Evolutionary conservation across 192 early-diverging fungal genomes (phyloP).

Genomic region (Chytriomyces sp.): DNA sequence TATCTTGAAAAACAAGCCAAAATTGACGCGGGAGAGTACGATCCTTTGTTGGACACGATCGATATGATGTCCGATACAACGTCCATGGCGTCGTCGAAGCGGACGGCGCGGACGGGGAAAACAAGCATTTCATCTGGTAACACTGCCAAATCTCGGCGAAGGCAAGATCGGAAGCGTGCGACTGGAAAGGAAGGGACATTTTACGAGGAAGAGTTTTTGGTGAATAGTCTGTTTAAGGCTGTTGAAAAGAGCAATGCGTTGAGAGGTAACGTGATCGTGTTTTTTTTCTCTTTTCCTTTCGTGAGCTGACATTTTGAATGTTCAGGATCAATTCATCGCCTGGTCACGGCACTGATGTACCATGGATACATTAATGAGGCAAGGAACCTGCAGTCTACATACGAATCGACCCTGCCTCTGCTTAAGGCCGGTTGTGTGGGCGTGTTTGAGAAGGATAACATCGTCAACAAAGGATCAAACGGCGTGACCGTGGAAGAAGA

Average conservation of each 20-base stretch:
- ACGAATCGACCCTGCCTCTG: conserved; percentile 9
- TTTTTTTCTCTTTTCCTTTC: neutral
- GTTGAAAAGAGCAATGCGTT: conserved; percentile 61
- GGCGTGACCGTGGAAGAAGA: conserved; percentile 44
- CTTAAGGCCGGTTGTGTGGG: conserved; percentile 30
- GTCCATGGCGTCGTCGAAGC: conserved; percentile 83
- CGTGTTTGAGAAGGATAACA: conserved; percentile 37
- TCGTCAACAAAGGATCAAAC: conserved; percentile 1
- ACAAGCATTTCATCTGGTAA: conserved; percentile 59
- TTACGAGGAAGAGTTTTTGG: conserved; percentile 90
- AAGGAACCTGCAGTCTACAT: conserved; percentile 32
- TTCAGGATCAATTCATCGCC: conserved; percentile 6
- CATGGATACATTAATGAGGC: conserved; percentile 29
- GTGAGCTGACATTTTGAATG: neutral
- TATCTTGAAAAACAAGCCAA: conserved; percentile 49
- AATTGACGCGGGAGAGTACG: conserved; percentile 45
- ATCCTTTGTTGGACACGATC: conserved; percentile 74
- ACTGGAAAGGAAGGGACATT: conserved; percentile 82
- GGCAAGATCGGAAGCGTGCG: conserved; percentile 77
- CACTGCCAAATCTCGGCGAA: conserved; percentile 61
- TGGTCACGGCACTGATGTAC: conserved; percentile 35
- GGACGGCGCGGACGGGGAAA: conserved; percentile 73
- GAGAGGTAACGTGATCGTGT: conserved; percentile 52
- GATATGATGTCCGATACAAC: conserved; percentile 96
- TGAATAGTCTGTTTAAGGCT: conserved; percentile 70